Evolutionary conservation across 345 rosid genomes (phyloP).

Genomic region (Salix caprea): DNA sequence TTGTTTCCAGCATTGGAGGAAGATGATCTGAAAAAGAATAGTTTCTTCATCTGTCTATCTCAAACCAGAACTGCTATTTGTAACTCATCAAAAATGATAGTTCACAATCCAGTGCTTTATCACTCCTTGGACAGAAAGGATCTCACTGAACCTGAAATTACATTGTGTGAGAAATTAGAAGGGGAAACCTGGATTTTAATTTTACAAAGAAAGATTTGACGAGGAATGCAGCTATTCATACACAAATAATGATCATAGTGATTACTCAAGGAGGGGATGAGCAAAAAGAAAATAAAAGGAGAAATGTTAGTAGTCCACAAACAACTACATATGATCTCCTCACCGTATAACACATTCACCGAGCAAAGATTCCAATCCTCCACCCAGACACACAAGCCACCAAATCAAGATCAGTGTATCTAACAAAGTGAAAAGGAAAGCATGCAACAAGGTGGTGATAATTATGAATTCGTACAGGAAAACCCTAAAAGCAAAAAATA

Average conservation of each 20-base stretch:
- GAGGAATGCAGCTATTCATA: background rate
- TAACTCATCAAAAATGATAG: constrained; percentile 17
- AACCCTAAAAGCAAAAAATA: background rate
- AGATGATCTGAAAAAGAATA: constrained; percentile 74
- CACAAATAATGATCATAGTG: constrained; percentile 22
- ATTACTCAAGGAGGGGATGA: constrained; percentile 8
- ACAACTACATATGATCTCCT: constrained; percentile 26
- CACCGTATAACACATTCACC: constrained; percentile 3
- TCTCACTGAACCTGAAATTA: constrained; percentile 36
- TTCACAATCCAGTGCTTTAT: constrained; percentile 7
- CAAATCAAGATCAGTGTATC: background rate
- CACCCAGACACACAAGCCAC: background rate
- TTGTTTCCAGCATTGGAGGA: constrained; percentile 39
- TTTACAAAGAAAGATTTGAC: background rate
- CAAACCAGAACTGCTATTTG: constrained; percentile 11
- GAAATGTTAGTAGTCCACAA: constrained; percentile 4
- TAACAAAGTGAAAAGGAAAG: background rate
- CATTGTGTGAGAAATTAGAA: constrained; percentile 4
- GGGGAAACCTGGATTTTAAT: background rate
- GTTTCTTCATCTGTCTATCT: constrained; percentile 63
- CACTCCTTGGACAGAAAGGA: constrained; percentile 17
- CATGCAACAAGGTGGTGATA: constrained; percentile 16
- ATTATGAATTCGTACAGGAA: constrained; percentile 17
- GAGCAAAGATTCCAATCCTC: background rate
- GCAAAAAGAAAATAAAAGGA: constrained; percentile 1